Percentiles rank a stretch among this genome's conserved stretches.
Conservation (phyloP, 805 yeast genomes). For the Candida patagonica region DNA sequence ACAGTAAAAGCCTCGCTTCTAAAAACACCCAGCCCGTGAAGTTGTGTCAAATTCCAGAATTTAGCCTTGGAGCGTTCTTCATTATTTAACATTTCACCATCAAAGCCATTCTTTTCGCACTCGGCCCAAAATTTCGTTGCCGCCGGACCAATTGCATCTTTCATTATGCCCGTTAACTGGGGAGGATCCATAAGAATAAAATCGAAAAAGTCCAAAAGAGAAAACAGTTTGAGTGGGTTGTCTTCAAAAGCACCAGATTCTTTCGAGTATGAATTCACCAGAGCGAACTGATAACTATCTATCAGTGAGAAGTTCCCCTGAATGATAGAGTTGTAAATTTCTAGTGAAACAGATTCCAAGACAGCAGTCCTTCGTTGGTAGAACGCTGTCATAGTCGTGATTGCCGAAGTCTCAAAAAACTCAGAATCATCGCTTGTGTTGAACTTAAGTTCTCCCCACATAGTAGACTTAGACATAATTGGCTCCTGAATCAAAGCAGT, state of each 20-base stretch:
- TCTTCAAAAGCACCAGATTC: constrained; percentile 9
- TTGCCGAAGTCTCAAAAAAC: constrained; percentile 23
- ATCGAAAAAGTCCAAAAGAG: constrained; percentile 63
- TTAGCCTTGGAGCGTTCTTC: too few species aligned
- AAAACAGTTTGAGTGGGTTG: constrained; percentile 51
- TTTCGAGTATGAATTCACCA: constrained; percentile 37
- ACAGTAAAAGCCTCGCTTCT: too few species aligned
- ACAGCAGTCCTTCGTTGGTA: constrained; percentile 51
- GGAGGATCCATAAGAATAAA: constrained; percentile 23
- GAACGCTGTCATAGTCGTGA: constrained; percentile 45
- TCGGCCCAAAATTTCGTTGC: neutral
- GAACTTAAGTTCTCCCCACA: constrained; percentile 47
- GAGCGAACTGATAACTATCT: constrained; percentile 40
- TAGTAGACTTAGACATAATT: constrained; percentile 42
- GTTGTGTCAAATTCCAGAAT: too few species aligned
- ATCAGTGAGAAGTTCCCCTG: constrained; percentile 43
- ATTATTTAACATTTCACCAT: too few species aligned
- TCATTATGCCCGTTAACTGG: neutral
- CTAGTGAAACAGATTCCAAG: constrained; percentile 59
- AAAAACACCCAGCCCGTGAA: too few species aligned
- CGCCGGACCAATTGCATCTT: neutral
- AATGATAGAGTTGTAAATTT: constrained; percentile 50
- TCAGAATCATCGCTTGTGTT: constrained; percentile 30
- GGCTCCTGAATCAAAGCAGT: constrained; percentile 44
- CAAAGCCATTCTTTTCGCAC: too few species aligned